Percentiles rank a stretch among this genome's conserved stretches.
Evolutionary conservation across 768 basidiomycete genomes (phyloP).

Genomic region (Suillus hirtellus): DNA sequence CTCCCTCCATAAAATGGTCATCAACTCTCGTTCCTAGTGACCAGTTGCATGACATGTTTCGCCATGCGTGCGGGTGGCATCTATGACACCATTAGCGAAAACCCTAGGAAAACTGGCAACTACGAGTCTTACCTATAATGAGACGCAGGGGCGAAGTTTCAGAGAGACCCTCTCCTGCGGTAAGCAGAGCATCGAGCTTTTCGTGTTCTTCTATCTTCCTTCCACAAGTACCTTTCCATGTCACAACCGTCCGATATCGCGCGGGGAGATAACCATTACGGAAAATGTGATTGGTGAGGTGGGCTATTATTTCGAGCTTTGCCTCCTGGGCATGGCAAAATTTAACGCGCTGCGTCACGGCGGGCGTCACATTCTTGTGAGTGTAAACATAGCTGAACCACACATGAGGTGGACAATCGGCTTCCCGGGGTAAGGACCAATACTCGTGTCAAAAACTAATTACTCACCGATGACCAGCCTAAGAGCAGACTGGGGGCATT

Average conservation of each 20-base stretch:
- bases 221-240: conserved; percentile 44
- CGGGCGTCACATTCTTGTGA: conserved; percentile 31
- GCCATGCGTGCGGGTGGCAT: conserved; percentile 12
- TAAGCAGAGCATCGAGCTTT: conserved; percentile 25
- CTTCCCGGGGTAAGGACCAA: conserved; percentile 23
- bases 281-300: conserved; percentile 51
- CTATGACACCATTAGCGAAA: conserved; percentile 9
- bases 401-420: conserved; percentile 39
- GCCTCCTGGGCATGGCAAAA: conserved; percentile 31
- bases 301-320: conserved; percentile 42
- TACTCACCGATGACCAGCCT: conserved; percentile 47
- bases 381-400: conserved; percentile 49
- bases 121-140: conserved; percentile 20
- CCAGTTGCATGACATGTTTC: conserved; percentile 12
- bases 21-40: conserved; percentile 10
- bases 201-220: conserved; percentile 30
- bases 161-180: conserved; percentile 17
- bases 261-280: conserved; percentile 36
- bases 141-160: conserved; percentile 22
- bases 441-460: not conserved
- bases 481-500: conserved; percentile 44
- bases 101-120: not conserved
- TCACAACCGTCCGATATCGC: conserved; percentile 38
- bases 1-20: not conserved
- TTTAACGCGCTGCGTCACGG: conserved; percentile 45